A percentile compares a stretch with the other conserved stretches of the same genome.
These are phyloP conservation scores for Rickenella mellea DNA, from an alignment of 768 basidiomycete genomes.

Conservation along the genomic window DNA sequence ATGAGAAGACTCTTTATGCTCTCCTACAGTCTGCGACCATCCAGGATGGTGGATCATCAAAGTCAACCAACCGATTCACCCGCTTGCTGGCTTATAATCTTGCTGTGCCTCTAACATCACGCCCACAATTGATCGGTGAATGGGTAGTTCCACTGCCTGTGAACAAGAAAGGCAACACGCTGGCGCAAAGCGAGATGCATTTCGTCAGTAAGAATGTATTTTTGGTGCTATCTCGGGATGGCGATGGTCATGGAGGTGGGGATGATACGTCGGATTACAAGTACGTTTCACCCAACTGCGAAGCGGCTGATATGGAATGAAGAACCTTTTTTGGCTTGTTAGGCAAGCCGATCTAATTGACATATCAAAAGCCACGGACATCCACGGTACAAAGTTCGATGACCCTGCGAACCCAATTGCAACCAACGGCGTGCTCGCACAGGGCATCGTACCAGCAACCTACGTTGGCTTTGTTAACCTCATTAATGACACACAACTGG, in stretches of 20 bases:
- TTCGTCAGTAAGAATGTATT: constrained; percentile 47
- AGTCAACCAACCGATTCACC: constrained; percentile 39
- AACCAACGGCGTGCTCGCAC: constrained; percentile 34
- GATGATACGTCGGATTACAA: constrained; percentile 43
- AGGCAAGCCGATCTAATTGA: constrained; percentile 55
- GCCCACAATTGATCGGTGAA: constrained; percentile 39
- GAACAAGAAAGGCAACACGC: constrained; percentile 40
- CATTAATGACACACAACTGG: constrained; percentile 43
- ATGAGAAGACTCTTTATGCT: constrained; percentile 43
- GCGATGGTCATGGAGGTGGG: constrained; percentile 46
- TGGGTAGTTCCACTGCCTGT: constrained; percentile 51
- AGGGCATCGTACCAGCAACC: constrained; percentile 37
- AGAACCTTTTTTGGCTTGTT: constrained; percentile 1
- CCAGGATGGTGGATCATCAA: constrained; percentile 49
- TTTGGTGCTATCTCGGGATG: constrained; percentile 49
- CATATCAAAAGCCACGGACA: constrained; percentile 49
- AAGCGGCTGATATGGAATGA: neutral
- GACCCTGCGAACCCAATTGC: constrained; percentile 42
- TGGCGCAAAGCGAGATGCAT: constrained; percentile 46
- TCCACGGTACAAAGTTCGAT: constrained; percentile 48
- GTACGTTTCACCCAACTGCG: constrained; percentile 17
- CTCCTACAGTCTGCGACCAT: constrained; percentile 55
- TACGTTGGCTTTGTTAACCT: constrained; percentile 50
- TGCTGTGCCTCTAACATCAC: constrained; percentile 17
- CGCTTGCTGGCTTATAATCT: constrained; percentile 50